Percentiles rank a stretch among this genome's conserved stretches.
Evolutionary conservation across 768 basidiomycete species (phyloP).

Genomic region (Neoboletus magnificus): DNA sequence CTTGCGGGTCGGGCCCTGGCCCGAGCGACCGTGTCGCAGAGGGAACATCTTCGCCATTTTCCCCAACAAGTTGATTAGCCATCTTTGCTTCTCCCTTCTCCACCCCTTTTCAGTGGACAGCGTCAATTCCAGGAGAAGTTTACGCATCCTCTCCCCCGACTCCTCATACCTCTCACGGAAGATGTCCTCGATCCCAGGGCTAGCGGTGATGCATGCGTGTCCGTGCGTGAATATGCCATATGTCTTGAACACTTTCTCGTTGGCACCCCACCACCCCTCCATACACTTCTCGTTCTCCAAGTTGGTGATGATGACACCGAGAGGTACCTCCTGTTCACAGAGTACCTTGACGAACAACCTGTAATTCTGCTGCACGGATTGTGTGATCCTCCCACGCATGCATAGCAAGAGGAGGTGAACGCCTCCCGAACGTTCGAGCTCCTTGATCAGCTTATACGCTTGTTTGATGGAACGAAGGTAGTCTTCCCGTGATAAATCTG

Average conservation of each 20-base stretch:
- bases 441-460: slow-evolving; percentile 33
- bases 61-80: slow-evolving; percentile 19
- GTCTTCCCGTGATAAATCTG: slow-evolving; percentile 12
- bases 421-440: slow-evolving; percentile 31
- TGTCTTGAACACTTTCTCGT: slow-evolving; percentile 29
- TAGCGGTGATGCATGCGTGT: slow-evolving; percentile 42
- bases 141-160: slow-evolving; percentile 26
- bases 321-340: slow-evolving; percentile 37
- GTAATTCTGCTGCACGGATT: slow-evolving; percentile 37
- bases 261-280: slow-evolving; percentile 39
- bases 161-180: slow-evolving; percentile 30
- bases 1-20: neutral
- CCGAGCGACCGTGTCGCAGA: neutral
- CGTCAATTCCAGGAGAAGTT: slow-evolving; percentile 12
- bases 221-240: slow-evolving; percentile 30
- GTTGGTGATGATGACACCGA: slow-evolving; percentile 37
- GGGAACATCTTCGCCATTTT: slow-evolving; percentile 20
- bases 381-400: slow-evolving; percentile 38
- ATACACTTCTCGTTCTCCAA: slow-evolving; percentile 36
- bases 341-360: slow-evolving; percentile 37
- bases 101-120: slow-evolving; percentile 5
- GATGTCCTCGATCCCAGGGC: slow-evolving; percentile 18
- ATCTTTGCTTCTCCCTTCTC: slow-evolving; percentile 15
- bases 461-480: slow-evolving; percentile 28
- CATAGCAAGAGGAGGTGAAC: slow-evolving; percentile 39